Conservation (phyloP, 1,284 basidiomycete genomes). For the Trichosporon inkin region DNA sequence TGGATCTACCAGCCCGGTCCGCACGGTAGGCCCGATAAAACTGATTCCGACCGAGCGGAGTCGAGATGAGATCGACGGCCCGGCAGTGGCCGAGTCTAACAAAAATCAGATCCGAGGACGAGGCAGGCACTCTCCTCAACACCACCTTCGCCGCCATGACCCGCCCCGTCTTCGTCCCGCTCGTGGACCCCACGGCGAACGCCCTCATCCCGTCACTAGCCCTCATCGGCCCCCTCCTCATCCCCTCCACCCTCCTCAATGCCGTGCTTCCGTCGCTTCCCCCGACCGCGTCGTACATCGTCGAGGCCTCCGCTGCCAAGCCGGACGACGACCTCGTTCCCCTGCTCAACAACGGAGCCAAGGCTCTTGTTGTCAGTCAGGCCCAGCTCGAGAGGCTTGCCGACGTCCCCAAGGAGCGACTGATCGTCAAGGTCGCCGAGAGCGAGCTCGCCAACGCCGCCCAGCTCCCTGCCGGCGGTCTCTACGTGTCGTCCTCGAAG, state of each 20-base stretch:
- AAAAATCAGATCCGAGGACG: not conserved
- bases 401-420: conserved; percentile 62
- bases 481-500: conserved; percentile 33
- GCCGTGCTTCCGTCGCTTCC: conserved; percentile 41
- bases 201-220: conserved; percentile 61
- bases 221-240: conserved; percentile 70
- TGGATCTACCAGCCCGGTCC: no score
- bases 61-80: conserved; percentile 6
- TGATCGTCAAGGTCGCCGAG: conserved; percentile 69
- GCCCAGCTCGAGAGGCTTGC: conserved; percentile 60
- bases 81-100: not conserved
- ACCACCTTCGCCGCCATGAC: conserved; percentile 34
- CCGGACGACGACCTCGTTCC: conserved; percentile 60
- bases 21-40: conserved; percentile 2
- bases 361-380: conserved; percentile 70
- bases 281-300: conserved; percentile 51
- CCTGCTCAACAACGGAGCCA: conserved; percentile 68
- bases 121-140: not conserved
- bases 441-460: conserved; percentile 62
- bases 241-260: conserved; percentile 48
- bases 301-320: conserved; percentile 58
- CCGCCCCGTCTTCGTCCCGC: conserved; percentile 50
- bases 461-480: conserved; percentile 22
- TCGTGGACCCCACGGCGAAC: conserved; percentile 44
- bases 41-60: conserved; percentile 1